A percentile compares a stretch with the other conserved stretches of the same genome.
phyloP scores from a whole-genome alignment of 345 rosid species.

The Dimocarpus longan region DNA sequence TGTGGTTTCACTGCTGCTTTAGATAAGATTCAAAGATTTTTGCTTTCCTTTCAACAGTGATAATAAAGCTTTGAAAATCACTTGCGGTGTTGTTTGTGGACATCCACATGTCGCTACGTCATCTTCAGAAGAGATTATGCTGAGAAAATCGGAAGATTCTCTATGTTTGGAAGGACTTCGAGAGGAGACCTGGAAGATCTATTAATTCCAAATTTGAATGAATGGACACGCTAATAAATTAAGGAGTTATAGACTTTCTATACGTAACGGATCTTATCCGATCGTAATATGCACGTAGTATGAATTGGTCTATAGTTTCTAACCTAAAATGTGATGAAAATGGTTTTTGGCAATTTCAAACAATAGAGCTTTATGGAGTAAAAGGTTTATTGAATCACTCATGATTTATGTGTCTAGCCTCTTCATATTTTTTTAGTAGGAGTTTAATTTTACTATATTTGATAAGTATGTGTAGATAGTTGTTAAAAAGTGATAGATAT shows the following conservation, averaged over 20 bases:
- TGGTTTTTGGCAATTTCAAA: no score
- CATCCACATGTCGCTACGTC: background rate
- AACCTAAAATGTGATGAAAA: no score
- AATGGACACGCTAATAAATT: background rate
- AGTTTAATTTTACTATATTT: no score
- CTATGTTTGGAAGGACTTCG: background rate
- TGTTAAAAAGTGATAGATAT: no score
- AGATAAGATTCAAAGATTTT: slow-evolving; percentile 25
- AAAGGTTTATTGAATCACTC: no score
- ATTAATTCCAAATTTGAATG: background rate
- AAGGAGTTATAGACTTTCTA: background rate
- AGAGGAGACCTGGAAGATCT: background rate
- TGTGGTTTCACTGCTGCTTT: background rate
- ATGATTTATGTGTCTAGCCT: no score
- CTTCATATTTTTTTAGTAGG: no score
- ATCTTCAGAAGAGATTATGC: background rate
- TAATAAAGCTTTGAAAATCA: background rate
- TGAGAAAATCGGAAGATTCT: slow-evolving; percentile 10
- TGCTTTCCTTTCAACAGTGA: background rate
- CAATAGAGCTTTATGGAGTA: no score
- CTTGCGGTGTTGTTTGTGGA: background rate
- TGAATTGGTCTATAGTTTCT: no score
- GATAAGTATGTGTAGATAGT: no score
- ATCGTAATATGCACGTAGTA: no score
- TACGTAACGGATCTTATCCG: no score